Evolutionary conservation across 768 basidiomycete genomes (phyloP).

Genomic region (Trametopsis cervina): DNA sequence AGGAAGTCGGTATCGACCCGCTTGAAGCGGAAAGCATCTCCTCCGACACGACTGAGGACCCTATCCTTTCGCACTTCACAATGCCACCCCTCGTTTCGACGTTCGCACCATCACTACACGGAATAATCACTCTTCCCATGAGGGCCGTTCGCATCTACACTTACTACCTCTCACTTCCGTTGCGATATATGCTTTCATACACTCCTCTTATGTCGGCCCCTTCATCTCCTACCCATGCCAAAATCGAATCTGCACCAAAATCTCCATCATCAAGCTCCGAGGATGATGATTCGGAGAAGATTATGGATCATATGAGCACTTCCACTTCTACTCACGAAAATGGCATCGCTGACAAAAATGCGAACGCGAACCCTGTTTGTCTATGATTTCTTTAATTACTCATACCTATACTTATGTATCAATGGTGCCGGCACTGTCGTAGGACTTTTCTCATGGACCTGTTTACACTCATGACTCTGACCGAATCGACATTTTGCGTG

Average conservation of each 20-base stretch:
- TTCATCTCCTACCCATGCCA: slow-evolving; percentile 1
- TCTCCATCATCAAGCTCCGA: slow-evolving; percentile 7
- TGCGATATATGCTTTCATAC: slow-evolving; percentile 27
- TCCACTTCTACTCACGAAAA: slow-evolving; percentile 9
- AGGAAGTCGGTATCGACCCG: slow-evolving; percentile 20
- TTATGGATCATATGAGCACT: slow-evolving; percentile 7
- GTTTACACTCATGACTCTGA: slow-evolving; percentile 6
- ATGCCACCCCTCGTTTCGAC: slow-evolving; percentile 8
- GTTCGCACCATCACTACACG: slow-evolving; percentile 23
- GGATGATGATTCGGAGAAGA: slow-evolving; percentile 2
- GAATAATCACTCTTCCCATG: slow-evolving; percentile 24
- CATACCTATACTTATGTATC: slow-evolving; percentile 34
- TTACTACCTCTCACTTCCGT: slow-evolving; percentile 24
- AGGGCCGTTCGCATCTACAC: slow-evolving; percentile 26
- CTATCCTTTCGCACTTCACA: slow-evolving; percentile 5
- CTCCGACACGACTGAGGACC: slow-evolving; percentile 7
- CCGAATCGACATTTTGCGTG: slow-evolving; percentile 3
- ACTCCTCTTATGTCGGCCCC: slow-evolving; percentile 15
- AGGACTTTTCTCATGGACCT: slow-evolving; percentile 25
- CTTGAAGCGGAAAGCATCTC: slow-evolving; percentile 6
- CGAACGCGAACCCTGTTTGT: slow-evolving; percentile 30
- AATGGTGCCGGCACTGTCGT: slow-evolving; percentile 40
- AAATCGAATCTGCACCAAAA: slow-evolving; percentile 8
- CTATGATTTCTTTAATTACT: slow-evolving; percentile 34
- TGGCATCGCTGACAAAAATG: slow-evolving; percentile 12